Percentiles rank a stretch among this genome's conserved stretches.
phyloP scores from a whole-genome alignment of 1,284 basidiomycete genomes.

The Meira nashicola region DNA sequence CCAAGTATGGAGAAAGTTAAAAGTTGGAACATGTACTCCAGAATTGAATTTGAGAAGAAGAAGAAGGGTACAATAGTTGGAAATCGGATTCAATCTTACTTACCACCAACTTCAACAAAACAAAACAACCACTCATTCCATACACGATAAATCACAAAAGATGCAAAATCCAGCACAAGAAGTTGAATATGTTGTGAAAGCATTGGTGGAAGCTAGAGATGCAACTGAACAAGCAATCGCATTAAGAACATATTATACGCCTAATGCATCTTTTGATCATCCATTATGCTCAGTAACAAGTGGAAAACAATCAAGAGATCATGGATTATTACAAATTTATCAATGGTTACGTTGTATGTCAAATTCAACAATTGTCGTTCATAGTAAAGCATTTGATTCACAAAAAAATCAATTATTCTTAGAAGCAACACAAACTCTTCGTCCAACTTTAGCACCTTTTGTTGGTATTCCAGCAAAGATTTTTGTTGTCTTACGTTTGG shows the following conservation, averaged over 20 bases:
- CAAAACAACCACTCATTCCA: neutral
- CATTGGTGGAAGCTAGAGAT: slow-evolving; percentile 39
- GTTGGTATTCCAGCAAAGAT: slow-evolving; percentile 21
- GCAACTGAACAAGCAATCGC: slow-evolving; percentile 41
- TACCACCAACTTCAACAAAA: neutral
- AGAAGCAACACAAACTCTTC: slow-evolving; percentile 5
- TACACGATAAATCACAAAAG: neutral
- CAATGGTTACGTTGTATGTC: slow-evolving; percentile 48
- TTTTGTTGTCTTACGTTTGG: slow-evolving; percentile 39
- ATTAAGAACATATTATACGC: slow-evolving; percentile 40
- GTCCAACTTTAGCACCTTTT: slow-evolving; percentile 7
- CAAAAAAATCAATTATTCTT: slow-evolving; percentile 23
- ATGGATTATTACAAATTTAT: slow-evolving; percentile 45
- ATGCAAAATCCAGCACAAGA: slow-evolving; percentile 48
- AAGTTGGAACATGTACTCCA: too few species aligned
- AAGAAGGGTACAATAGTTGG: neutral
- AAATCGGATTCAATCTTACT: neutral
- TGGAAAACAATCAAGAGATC: slow-evolving; percentile 38
- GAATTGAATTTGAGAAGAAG: neutral
- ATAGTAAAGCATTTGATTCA: slow-evolving; percentile 29
- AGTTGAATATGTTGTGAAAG: slow-evolving; percentile 40
- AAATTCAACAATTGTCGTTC: slow-evolving; percentile 36
- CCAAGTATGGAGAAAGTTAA: too few species aligned
- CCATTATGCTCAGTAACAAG: slow-evolving; percentile 41
- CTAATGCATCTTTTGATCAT: slow-evolving; percentile 49